phyloP scores from a whole-genome alignment of 495 filamentous ascomycete species.

The Penicillium argentinense region DNA sequence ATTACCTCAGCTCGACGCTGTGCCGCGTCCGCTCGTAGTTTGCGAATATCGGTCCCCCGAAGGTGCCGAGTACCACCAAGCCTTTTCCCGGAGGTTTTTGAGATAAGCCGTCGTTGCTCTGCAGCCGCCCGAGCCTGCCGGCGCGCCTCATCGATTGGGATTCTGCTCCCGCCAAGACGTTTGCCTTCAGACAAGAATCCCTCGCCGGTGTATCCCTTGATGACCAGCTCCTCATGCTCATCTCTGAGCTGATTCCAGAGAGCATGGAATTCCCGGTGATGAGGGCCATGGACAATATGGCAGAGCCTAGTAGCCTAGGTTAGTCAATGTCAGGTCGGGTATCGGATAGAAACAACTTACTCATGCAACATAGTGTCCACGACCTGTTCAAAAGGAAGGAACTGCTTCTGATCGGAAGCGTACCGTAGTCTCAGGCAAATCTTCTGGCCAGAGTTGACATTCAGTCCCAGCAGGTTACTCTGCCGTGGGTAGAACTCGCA shows the following conservation, averaged over 20 bases:
- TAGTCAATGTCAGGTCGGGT: too few species aligned
- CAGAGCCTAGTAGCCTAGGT: too few species aligned
- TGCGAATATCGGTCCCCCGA: conserved; percentile 70
- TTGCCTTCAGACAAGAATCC: conserved; percentile 79
- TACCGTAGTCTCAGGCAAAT: conserved; percentile 86
- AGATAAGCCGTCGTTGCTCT: conserved; percentile 62
- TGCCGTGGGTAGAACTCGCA: conserved; percentile 83
- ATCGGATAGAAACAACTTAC: conserved; percentile 32
- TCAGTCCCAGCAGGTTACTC: conserved; percentile 76
- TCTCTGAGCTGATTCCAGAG: conserved; percentile 87
- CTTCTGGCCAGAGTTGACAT: conserved; percentile 70
- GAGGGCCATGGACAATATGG: conserved; percentile 83
- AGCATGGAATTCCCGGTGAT: conserved; percentile 78
- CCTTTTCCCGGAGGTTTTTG: conserved; percentile 66
- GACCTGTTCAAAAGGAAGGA: conserved; percentile 76
- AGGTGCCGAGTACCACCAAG: conserved; percentile 67
- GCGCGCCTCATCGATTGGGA: conserved; percentile 74
- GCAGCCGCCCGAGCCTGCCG: conserved; percentile 74
- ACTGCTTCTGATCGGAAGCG: conserved; percentile 69
- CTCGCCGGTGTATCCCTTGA: conserved; percentile 90
- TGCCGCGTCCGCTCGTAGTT: conserved; percentile 70
- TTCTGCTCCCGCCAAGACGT: conserved; percentile 64
- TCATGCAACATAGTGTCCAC: conserved; percentile 96
- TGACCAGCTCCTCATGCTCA: conserved; percentile 70
- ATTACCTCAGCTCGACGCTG: conserved; percentile 65